Conservation (phyloP, 2,329 filamentous ascomycete species). For the Boeremia exigua region DNA sequence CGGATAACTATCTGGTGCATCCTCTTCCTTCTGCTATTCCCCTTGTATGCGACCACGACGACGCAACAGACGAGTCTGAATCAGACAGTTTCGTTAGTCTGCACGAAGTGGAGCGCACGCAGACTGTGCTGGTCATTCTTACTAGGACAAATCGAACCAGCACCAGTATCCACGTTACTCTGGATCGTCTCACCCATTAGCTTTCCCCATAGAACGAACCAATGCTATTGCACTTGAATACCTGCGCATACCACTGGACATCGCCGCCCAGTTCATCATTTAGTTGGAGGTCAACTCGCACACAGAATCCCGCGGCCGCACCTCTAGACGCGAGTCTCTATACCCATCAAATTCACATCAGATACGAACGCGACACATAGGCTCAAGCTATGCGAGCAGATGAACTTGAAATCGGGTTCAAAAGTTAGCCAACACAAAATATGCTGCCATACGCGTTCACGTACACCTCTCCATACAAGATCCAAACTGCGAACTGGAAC, state of each 20-base stretch:
- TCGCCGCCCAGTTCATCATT: constrained; percentile 8
- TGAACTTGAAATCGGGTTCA: constrained; percentile 12
- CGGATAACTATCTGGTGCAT: constrained; percentile 18
- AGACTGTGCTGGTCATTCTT: constrained; percentile 18
- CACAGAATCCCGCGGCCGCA: constrained; percentile 1
- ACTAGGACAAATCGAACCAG: constrained; percentile 7
- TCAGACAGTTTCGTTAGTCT: constrained; percentile 22
- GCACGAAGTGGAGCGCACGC: constrained; percentile 14
- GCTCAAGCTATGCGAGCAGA: constrained; percentile 13
- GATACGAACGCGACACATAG: constrained; percentile 8
- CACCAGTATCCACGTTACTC: constrained; percentile 8
- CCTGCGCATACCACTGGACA: constrained; percentile 9
- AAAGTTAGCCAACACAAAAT: constrained; percentile 10
- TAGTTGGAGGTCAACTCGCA: constrained; percentile 8
- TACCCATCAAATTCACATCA: constrained; percentile 11
- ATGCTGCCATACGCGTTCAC: constrained; percentile 13
- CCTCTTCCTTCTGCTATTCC: constrained; percentile 16
- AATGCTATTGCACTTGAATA: constrained; percentile 18
- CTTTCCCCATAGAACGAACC: constrained; percentile 19
- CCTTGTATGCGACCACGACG: constrained; percentile 19
- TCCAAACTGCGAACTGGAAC: constrained; percentile 11
- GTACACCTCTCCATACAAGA: constrained; percentile 14
- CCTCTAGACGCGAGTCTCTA: constrained; percentile 16
- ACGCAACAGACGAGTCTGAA: background rate
- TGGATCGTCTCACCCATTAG: constrained; percentile 17